Evolutionary conservation across 345 rosid species (phyloP).

Genomic region (Sisymbrium altissimum): DNA sequence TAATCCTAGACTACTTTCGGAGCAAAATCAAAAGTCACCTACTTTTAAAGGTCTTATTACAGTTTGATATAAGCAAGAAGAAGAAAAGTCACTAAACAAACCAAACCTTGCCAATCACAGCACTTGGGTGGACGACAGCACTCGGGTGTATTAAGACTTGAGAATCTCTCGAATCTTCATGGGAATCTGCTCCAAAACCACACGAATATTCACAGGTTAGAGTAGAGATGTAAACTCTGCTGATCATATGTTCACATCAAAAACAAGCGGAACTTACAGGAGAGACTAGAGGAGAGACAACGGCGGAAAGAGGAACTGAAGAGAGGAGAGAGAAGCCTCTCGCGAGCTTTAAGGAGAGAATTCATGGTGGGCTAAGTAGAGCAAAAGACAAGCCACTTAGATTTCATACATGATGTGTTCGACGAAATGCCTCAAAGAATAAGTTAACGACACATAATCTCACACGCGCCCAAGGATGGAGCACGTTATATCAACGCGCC

Average conservation of each 20-base stretch:
- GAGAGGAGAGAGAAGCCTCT: conserved; percentile 31
- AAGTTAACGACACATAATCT: background rate
- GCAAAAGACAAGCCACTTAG: background rate
- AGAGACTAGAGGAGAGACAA: conserved; percentile 37
- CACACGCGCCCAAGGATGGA: background rate
- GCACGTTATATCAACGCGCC: too few species aligned
- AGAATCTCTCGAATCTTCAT: conserved; percentile 24
- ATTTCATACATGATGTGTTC: conserved; percentile 7
- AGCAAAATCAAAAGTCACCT: background rate
- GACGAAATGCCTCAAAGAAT: conserved; percentile 25
- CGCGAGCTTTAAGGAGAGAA: conserved; percentile 44
- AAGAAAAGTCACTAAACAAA: background rate
- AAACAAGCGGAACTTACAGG: conserved; percentile 23
- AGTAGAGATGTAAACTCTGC: background rate
- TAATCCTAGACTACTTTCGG: background rate
- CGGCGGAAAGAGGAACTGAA: conserved; percentile 30
- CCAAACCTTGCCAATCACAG: conserved; percentile 68
- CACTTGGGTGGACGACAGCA: conserved; percentile 74
- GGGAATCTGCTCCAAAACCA: conserved; percentile 36
- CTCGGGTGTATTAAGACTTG: conserved; percentile 56
- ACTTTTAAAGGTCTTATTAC: background rate
- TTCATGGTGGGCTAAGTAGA: conserved; percentile 41
- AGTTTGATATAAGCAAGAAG: background rate
- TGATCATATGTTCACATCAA: background rate
- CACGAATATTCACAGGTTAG: background rate